Conservation (phyloP, 345 rosid species). For the Melaleuca alternifolia region DNA sequence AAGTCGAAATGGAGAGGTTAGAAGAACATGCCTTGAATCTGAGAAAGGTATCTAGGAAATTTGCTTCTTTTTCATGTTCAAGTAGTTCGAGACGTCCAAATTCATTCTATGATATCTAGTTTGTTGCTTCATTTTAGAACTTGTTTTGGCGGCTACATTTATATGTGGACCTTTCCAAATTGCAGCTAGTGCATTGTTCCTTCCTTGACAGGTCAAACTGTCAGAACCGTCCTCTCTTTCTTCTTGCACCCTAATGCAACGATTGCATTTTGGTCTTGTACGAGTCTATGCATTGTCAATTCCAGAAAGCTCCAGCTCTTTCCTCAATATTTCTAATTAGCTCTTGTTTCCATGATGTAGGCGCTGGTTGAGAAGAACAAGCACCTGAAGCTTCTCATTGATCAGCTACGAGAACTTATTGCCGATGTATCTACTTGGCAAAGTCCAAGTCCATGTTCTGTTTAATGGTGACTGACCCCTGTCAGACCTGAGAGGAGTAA, state of each 20-base stretch:
- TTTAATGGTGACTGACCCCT: not conserved
- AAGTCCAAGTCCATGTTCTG: slow-evolving; percentile 87
- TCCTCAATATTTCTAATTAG: not conserved
- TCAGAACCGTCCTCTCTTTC: not conserved
- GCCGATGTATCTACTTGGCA: slow-evolving; percentile 85
- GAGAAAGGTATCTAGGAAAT: slow-evolving; percentile 44
- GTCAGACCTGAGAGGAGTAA: not conserved
- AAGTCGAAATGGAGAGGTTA: slow-evolving; percentile 54
- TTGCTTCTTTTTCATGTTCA: not conserved
- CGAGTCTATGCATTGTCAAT: not conserved
- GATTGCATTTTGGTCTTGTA: not conserved
- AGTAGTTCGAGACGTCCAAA: not conserved
- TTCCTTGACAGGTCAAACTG: not conserved
- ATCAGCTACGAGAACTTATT: slow-evolving; percentile 65
- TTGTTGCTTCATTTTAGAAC: not conserved
- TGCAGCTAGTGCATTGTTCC: not conserved
- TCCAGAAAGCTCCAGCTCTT: not conserved
- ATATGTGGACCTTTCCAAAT: not conserved
- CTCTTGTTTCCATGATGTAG: slow-evolving; percentile 18
- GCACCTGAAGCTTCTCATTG: slow-evolving; percentile 64
- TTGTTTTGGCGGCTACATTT: not conserved
- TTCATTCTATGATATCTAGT: not conserved
- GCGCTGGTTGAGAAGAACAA: slow-evolving; percentile 74
- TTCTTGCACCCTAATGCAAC: not conserved
- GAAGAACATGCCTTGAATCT: slow-evolving; percentile 65